Base-by-base conservation (phyloP, 192 early-diverging fungal genomes). In the Endogone sp. region DNA sequence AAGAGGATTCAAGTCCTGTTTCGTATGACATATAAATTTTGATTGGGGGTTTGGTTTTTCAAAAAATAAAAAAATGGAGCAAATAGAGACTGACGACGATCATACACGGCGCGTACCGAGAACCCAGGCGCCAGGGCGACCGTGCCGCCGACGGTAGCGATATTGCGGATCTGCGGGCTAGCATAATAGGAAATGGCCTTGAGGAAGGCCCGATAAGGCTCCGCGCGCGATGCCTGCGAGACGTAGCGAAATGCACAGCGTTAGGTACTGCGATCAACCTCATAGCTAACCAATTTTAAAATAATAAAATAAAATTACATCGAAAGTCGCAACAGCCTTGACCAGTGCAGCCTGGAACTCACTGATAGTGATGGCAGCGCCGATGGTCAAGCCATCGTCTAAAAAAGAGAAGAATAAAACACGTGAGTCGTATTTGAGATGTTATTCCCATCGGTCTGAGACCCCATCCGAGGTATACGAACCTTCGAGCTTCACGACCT, bases 61-160 rank as follows among this genome's bases (percentile, higher is more conserved):
- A 49, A 49, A 23, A 28, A 60, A 22, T 21, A 21, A 28, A 60
- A 6, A 10, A 10, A 60, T 28, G 6, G 22, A 22, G 59, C 22
- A 6, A 60, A 60, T 23, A 60, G 22, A 60, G 22, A 9, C 10
- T 60, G 4, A 60, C 8, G 59, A 28, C 22, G 27, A 16, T 10
- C n/a, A n/a, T n/a, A n/a, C n/a, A n/a, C n/a, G n/a, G n/a, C n/a
- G n/a, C 0, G 27, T 60, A 60, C 59, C 59, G 59, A 60, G 21
- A 60, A 60, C 6, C 21, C 1, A 26, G 59, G 9, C 27, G 24
- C 59, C 27, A 60, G 22, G 22, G 84, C 87, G 60, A 94, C 89
- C 76, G 94, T 95, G 29, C 94, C 94, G 25, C 89, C 94, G 62
- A 94, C 80, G 8, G 89, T 88, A 3, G 94, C 91, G 3, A 94